phyloP scores from a whole-genome alignment of 1,139 yeast species.

The Hemisphaericaspora subhashii region DNA sequence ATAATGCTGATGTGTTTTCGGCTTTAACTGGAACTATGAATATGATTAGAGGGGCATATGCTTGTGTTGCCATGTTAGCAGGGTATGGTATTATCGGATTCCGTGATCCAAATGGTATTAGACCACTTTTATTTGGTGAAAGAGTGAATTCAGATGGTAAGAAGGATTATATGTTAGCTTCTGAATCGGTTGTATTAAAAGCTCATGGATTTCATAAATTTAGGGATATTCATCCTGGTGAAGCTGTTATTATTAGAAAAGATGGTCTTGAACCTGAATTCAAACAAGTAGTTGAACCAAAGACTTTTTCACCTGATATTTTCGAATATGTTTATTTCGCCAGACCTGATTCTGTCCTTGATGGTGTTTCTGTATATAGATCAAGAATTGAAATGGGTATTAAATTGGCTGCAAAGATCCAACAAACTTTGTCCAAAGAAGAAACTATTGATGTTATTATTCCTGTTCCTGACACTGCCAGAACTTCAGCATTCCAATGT shows the following conservation, averaged over 20 bases:
- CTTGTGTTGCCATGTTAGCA: slow-evolving; percentile 92
- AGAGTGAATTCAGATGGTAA: slow-evolving; percentile 70
- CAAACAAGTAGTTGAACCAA: slow-evolving; percentile 80
- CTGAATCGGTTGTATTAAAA: slow-evolving; percentile 90
- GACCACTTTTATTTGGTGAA: slow-evolving; percentile 87
- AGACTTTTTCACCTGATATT: slow-evolving; percentile 87
- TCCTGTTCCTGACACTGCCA: slow-evolving; percentile 96
- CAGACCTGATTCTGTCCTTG: slow-evolving; percentile 93
- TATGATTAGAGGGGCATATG: slow-evolving; percentile 89
- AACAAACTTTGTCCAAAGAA: slow-evolving; percentile 44
- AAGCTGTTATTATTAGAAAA: slow-evolving; percentile 91
- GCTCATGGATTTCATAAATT: slow-evolving; percentile 86
- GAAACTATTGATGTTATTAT: slow-evolving; percentile 87
- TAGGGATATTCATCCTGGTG: slow-evolving; percentile 89
- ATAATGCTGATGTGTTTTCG: slow-evolving; percentile 81
- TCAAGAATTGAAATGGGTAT: slow-evolving; percentile 94
- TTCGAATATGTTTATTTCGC: slow-evolving; percentile 98
- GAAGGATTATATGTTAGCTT: slow-evolving; percentile 91
- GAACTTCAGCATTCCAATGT: slow-evolving; percentile 92
- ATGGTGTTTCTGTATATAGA: slow-evolving; percentile 92
- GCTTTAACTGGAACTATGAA: slow-evolving; percentile 84
- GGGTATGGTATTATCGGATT: slow-evolving; percentile 95
- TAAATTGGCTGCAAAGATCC: slow-evolving; percentile 75
- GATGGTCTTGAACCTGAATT: slow-evolving; percentile 68
- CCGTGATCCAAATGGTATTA: slow-evolving; percentile 95